These are phyloP conservation scores for Fraxinus excelsior DNA, from an alignment of 257 asterid species.

Conservation along the genomic window DNA sequence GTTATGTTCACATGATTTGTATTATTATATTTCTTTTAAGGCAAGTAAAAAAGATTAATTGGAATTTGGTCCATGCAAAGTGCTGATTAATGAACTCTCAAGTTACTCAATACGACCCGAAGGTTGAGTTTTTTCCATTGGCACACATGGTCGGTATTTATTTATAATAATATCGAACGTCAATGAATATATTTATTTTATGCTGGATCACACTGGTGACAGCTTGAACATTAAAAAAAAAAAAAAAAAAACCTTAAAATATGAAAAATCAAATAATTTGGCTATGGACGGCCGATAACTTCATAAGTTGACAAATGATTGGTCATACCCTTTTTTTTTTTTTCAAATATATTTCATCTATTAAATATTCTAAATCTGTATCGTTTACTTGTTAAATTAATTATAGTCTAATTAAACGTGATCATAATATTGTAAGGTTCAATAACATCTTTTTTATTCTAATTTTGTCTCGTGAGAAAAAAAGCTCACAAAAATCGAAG, in stretches of 20 bases:
- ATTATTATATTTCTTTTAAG: too few species aligned
- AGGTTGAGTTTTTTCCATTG: background rate
- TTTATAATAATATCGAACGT: background rate
- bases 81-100: background rate
- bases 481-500: background rate
- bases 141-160: background rate
- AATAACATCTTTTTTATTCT: too few species aligned
- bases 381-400: background rate
- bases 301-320: background rate
- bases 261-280: background rate
- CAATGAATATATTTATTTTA: background rate
- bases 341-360: background rate
- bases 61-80: constrained; percentile 15
- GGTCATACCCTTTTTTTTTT: background rate
- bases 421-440: background rate
- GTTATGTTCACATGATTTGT: too few species aligned
- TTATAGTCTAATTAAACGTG: background rate
- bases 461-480: too few species aligned
- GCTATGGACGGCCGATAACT: background rate
- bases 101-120: background rate
- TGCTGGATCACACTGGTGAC: background rate
- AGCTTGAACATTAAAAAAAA: background rate
- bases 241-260: background rate
- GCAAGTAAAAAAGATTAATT: background rate
- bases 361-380: background rate